Evolutionary conservation across 768 basidiomycete genomes (phyloP).

Genomic region (Tricholoma matsutake): DNA sequence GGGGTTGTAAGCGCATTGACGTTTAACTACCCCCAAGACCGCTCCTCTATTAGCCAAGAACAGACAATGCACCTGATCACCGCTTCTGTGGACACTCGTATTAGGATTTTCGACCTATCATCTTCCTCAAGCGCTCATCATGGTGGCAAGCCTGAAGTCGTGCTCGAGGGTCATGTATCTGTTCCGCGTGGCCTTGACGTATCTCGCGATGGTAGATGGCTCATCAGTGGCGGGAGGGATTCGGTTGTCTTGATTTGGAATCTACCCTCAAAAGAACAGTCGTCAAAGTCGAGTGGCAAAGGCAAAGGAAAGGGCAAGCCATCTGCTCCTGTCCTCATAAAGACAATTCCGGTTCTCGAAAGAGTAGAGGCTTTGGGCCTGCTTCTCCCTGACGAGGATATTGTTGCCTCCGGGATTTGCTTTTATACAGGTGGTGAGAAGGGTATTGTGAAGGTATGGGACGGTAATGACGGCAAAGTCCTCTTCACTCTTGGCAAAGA

Average conservation of each 20-base stretch:
- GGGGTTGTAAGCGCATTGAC: constrained; percentile 92
- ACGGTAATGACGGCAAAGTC: constrained; percentile 62
- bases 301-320: constrained; percentile 48
- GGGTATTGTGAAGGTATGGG: constrained; percentile 84
- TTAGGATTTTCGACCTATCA: constrained; percentile 89
- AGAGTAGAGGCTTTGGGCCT: constrained; percentile 86
- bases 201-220: constrained; percentile 81
- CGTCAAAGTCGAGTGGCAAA: constrained; percentile 33
- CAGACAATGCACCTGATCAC: constrained; percentile 79
- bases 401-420: constrained; percentile 46
- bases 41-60: constrained; percentile 42
- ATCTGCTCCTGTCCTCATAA: constrained; percentile 57
- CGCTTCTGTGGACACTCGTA: constrained; percentile 86
- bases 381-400: constrained; percentile 47
- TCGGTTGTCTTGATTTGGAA: constrained; percentile 95
- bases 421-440: constrained; percentile 94
- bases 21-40: constrained; percentile 76
- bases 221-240: constrained; percentile 90
- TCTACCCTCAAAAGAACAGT: constrained; percentile 39
- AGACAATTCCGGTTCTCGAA: constrained; percentile 82
- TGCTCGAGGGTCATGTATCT: constrained; percentile 94
- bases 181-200: constrained; percentile 91
- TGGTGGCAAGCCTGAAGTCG: constrained; percentile 61
- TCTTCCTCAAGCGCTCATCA: constrained; percentile 57
- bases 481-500: constrained; percentile 57